Conservation (phyloP, 352 stramenopile genomes). For the Phytopythium kandeliae region DNA sequence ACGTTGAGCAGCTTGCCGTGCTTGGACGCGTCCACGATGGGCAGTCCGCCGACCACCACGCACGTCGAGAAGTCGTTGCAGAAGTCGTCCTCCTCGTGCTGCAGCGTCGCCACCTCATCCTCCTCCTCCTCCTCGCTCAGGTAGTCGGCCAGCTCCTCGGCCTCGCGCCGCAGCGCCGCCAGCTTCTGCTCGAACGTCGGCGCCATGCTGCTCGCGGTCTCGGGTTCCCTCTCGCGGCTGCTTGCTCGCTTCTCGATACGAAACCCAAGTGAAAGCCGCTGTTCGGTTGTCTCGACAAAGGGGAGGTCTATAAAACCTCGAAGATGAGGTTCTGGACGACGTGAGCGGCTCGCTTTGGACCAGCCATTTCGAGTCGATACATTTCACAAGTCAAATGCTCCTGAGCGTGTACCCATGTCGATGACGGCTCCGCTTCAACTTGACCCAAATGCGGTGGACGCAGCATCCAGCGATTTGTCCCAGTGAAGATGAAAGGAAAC, state of each 20-base stretch:
- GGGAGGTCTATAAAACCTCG: not conserved
- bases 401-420: no score
- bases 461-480: no score
- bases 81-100: constrained; percentile 73
- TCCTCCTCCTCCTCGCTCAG: constrained; percentile 76
- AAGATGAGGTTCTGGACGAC: not conserved
- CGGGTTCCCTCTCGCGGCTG: not conserved
- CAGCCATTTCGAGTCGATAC: not conserved
- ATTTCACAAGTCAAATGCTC: no score
- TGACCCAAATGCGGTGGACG: no score
- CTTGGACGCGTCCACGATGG: constrained; percentile 68
- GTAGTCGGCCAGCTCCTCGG: constrained; percentile 74
- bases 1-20: constrained; percentile 81
- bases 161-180: constrained; percentile 59
- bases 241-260: not conserved
- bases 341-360: not conserved
- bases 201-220: constrained; percentile 25
- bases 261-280: not conserved
- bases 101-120: constrained; percentile 50
- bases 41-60: constrained; percentile 75
- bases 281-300: not conserved
- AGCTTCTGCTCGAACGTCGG: constrained; percentile 81
- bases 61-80: constrained; percentile 77
- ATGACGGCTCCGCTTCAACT: no score
- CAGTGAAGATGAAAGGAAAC: no score